These are phyloP conservation scores for Digitaria exilis DNA, from an alignment of 202 grass and related monocot genomes.

Conservation along the genomic window DNA sequence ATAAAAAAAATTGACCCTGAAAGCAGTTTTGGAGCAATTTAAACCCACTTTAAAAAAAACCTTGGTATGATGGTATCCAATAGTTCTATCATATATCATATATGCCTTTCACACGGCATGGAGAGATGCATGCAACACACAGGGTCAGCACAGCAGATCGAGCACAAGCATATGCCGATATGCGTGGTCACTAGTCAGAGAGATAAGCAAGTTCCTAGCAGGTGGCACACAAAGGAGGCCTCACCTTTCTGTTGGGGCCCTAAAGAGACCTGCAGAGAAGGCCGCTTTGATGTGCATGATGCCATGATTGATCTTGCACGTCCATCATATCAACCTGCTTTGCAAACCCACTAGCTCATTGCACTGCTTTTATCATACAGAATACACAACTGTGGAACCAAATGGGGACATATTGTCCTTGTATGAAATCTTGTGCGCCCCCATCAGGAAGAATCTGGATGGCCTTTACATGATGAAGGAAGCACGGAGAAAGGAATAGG, in stretches of 20 bases:
- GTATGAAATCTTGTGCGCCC: neutral
- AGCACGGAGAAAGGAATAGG: neutral
- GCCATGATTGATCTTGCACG: conserved; percentile 35
- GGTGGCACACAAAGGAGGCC: conserved; percentile 4
- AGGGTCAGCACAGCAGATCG: neutral
- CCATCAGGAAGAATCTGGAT: conserved; percentile 34
- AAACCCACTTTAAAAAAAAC: neutral
- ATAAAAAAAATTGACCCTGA: neutral
- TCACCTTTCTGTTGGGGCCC: neutral
- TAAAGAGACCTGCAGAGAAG: conserved; percentile 14
- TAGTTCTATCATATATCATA: neutral
- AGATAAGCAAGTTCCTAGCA: conserved; percentile 27
- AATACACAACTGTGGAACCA: conserved; percentile 1
- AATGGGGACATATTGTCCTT: conserved; percentile 23
- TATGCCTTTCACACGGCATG: conserved; percentile 22
- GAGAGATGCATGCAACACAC: neutral
- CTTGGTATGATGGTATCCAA: neutral
- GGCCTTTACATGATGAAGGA: conserved; percentile 21
- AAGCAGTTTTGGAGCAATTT: neutral
- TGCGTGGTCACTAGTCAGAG: conserved; percentile 22
- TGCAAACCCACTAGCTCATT: conserved; percentile 36
- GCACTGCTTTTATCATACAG: conserved; percentile 16
- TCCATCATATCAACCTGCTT: conserved; percentile 20
- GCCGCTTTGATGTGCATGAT: conserved; percentile 39
- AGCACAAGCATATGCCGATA: neutral